Base-by-base conservation (phyloP, 179 eudicot species). In the Drosera spatulata region DNA sequence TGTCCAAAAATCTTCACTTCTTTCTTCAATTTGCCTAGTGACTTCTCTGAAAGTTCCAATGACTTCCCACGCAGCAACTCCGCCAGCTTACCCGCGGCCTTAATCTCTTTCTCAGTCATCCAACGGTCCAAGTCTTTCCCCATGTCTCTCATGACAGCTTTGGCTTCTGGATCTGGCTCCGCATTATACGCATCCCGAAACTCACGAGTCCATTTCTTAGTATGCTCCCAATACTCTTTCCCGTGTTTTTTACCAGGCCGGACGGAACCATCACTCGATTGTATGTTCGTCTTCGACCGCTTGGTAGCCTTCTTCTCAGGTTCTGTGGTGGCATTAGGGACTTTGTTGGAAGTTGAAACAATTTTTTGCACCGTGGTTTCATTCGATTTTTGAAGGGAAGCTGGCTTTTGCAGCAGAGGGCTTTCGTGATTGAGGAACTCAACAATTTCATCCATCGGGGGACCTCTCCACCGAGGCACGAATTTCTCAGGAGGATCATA, bases 91-190 rank as follows among this genome's bases (percentile, higher is more conserved):
- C 78, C 90, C 39, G 90, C 80, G 57, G 87, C 87, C 75, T 91
- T 53, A 65, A 91, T 74, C 68, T 91, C 96, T 66, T 87, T 74
- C 64, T 88, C 85, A 33, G 97, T 87, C 53, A 87, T 83, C 97
- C 97, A 91, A 67, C 90, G 66, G 59, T 87, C 96, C 77, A 91
- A 72, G 80, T 80, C 97, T 77, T 91, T 87, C 59, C 97, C 96
- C 12, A 91, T 80, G 61, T 87, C 94, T 73, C 71, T 87, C 90
- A 91, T 85, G 52, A 65, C 75, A 55, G 79, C 77, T 75, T 85
- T 91, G 51, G 69, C 70, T 62, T 91, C 96, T 39, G 97, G 90
- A 71, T 91, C 94, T 12, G 65, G 69, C 75, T 82, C 94, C 49
- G 83, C 88, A 69, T 85, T 91, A 60, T 85, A 91, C 52, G 81